Evolutionary conservation across 1,284 basidiomycete genomes (phyloP).

Genomic region (Malassezia pachydermatis): DNA sequence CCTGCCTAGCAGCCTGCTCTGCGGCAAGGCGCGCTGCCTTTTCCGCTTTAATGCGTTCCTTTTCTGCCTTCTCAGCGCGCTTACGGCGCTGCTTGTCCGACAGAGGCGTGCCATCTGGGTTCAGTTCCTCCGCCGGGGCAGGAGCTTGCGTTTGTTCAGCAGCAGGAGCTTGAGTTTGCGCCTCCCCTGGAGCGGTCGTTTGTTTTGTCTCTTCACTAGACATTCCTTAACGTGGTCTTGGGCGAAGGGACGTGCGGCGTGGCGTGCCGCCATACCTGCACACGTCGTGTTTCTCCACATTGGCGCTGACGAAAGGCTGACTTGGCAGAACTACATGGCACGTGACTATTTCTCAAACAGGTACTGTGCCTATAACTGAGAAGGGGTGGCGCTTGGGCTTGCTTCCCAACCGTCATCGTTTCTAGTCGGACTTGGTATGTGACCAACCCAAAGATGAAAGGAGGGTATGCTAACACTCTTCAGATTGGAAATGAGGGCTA

Average conservation of each 20-base stretch:
- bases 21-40: conserved; percentile 74
- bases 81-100: conserved; percentile 90
- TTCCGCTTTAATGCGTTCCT: conserved; percentile 58
- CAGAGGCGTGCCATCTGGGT: conserved; percentile 51
- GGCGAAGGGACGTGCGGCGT: conserved; percentile 7
- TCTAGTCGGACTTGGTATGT: conserved; percentile 13
- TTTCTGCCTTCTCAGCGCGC: conserved; percentile 80
- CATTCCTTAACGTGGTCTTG: neutral
- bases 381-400: neutral
- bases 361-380: conserved; percentile 1
- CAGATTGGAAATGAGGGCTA: conserved; percentile 32
- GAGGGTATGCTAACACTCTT: neutral
- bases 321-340: conserved; percentile 16
- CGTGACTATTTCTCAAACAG: conserved; percentile 12
- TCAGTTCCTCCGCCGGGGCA: conserved; percentile 9
- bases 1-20: conserved; percentile 63
- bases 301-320: conserved; percentile 11
- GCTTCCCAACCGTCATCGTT: conserved; percentile 13
- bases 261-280: neutral
- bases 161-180: conserved; percentile 4
- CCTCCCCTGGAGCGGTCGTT: neutral
- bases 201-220: conserved; percentile 11
- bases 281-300: neutral
- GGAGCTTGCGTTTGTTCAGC: neutral
- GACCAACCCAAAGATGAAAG: neutral